Conservation (phyloP, 495 filamentous ascomycete genomes). For the Lophiotrema nucula region DNA sequence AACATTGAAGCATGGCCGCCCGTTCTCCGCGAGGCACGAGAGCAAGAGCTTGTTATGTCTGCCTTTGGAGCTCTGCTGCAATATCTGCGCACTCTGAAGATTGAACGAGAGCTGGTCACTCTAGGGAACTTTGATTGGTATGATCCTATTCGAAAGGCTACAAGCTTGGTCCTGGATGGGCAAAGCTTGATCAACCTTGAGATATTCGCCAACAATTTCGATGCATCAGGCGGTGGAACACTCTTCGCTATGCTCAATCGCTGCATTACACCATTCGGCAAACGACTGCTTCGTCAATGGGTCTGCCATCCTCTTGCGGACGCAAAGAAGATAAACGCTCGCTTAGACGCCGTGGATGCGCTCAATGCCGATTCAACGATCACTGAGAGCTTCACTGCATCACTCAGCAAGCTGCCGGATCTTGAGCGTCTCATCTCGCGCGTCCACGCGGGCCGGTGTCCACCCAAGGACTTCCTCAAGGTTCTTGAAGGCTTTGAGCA, state of each 20-base stretch:
- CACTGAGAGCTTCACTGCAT: slow-evolving; percentile 78
- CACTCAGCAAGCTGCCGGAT: slow-evolving; percentile 87
- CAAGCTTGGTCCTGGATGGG: slow-evolving; percentile 89
- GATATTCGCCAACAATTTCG: slow-evolving; percentile 90
- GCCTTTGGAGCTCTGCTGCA: slow-evolving; percentile 86
- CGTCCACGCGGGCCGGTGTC: slow-evolving; percentile 86
- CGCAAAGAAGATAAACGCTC: slow-evolving; percentile 80
- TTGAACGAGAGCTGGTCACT: slow-evolving; percentile 82
- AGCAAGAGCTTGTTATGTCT: slow-evolving; percentile 85
- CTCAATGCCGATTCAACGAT: slow-evolving; percentile 77
- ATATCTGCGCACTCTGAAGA: slow-evolving; percentile 79
- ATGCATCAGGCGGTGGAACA: slow-evolving; percentile 80
- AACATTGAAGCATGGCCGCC: slow-evolving; percentile 75
- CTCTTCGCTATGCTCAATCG: slow-evolving; percentile 87
- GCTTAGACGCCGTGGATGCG: slow-evolving; percentile 93
- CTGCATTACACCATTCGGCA: slow-evolving; percentile 95
- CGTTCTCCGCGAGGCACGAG: slow-evolving; percentile 66
- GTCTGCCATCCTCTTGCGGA: slow-evolving; percentile 93
- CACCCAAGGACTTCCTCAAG: slow-evolving; percentile 84
- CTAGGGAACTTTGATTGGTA: slow-evolving; percentile 91
- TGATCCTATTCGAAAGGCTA: slow-evolving; percentile 88
- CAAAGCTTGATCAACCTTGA: slow-evolving; percentile 98
- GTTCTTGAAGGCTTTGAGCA: slow-evolving; percentile 97
- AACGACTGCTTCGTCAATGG: slow-evolving; percentile 96
- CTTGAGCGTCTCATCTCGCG: slow-evolving; percentile 92